These are phyloP conservation scores for Claviceps digitariae DNA, from an alignment of 2,329 filamentous ascomycete species.

Conservation along the genomic window DNA sequence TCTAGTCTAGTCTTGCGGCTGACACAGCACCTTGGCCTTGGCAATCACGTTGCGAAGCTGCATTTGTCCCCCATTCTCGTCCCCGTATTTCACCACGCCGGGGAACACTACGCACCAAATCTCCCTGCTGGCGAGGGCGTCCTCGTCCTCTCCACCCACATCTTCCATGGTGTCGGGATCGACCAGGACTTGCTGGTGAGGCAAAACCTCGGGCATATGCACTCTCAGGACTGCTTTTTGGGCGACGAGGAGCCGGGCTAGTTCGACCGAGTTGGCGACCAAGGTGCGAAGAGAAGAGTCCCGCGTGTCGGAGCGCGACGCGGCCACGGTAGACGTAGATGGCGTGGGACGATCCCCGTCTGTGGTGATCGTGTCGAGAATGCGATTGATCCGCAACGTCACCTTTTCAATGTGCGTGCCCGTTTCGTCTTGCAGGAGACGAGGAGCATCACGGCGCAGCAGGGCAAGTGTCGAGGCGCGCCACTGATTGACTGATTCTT, in stretches of 20 bases:
- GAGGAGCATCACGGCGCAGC: slow-evolving; percentile 37
- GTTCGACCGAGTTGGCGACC: slow-evolving; percentile 38
- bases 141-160: slow-evolving; percentile 48
- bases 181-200: slow-evolving; percentile 42
- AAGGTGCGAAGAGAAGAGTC: slow-evolving; percentile 40
- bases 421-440: slow-evolving; percentile 33
- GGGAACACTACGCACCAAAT: slow-evolving; percentile 52
- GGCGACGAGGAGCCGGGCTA: slow-evolving; percentile 41
- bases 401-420: slow-evolving; percentile 27
- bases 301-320: slow-evolving; percentile 26
- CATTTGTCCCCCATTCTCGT: slow-evolving; percentile 48
- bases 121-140: slow-evolving; percentile 35
- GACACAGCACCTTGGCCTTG: slow-evolving; percentile 53
- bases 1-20: slow-evolving; percentile 26
- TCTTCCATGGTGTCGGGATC: slow-evolving; percentile 51
- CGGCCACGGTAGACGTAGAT: slow-evolving; percentile 12
- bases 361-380: slow-evolving; percentile 37
- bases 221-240: slow-evolving; percentile 46
- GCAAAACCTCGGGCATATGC: slow-evolving; percentile 38
- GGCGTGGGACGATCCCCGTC: slow-evolving; percentile 7
- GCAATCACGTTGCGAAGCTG: slow-evolving; percentile 50
- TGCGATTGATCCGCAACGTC: slow-evolving; percentile 31
- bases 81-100: slow-evolving; percentile 48
- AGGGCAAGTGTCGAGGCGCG: slow-evolving; percentile 49
- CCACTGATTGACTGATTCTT: slow-evolving; percentile 50